Evolutionary conservation across 2,329 filamentous ascomycete genomes (phyloP), one percentile per base, ranked within the genome.

Genomic region (Botrytis medusae): DNA sequence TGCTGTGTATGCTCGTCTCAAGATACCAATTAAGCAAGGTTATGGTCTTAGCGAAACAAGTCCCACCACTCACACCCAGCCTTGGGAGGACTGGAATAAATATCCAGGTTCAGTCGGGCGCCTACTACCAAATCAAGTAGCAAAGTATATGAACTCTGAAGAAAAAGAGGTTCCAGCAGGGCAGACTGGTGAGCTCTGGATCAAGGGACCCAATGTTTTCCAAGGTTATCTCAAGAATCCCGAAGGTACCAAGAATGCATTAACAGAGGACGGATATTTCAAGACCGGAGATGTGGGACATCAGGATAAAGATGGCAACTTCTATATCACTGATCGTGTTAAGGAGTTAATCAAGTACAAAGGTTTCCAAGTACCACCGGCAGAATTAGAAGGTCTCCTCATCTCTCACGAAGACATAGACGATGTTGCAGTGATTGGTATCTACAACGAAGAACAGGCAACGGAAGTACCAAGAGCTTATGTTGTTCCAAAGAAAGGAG

Each of bases 21-120:
- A 90, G 69, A 86, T 97, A 32, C 91, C 91, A 2, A 90, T 97
- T 74, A 98, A 97, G 85, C 95, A 98, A 83, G 95, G 93, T 29
- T 98, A 97, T 80, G 95, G 95, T 0, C 86, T 98, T 8, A 94
- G 91, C 8, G 95, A 98, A 84, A 97, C 94, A 22, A 91, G 91
- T 40, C 94, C 95, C 0, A 92, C 90, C 1, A 93, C 93, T 0
- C 91, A 94, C 77, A 89, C 89, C 16, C 93, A 94, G 82, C 84
- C 87, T 12, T 91, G 93, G 85, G 88, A 89, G 51, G 91, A 93
- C 77, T 98, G 94, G 93, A 85, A 89, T 75, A 89, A 87, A 68
- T 89, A 88, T 64, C 90, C 95, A 77, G 95, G 94, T 32, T 91
- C 92, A 0, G 93, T 95, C 0, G 95, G 95, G 20, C 89, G 87